Percentiles rank a stretch among this genome's conserved stretches.
Conservation (phyloP, 1,139 yeast genomes). For the Lodderomyces elongisporus region DNA sequence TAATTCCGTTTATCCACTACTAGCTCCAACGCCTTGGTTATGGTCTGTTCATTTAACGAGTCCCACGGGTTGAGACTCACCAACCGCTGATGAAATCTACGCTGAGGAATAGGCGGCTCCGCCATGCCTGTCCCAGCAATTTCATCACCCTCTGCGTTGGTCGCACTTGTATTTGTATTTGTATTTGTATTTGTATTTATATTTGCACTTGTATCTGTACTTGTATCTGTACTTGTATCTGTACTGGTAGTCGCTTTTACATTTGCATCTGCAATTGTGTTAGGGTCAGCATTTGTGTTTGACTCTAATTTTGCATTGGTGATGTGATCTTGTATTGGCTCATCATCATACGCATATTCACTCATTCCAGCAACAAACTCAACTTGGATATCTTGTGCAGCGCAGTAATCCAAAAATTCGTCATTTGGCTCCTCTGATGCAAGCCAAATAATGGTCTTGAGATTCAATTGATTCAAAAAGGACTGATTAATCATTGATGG, state of each 20-base stretch:
- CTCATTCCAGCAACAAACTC: slow-evolving; percentile 59
- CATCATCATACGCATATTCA: slow-evolving; percentile 33
- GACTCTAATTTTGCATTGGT: no score
- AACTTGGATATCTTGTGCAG: slow-evolving; percentile 58
- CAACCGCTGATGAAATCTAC: slow-evolving; percentile 1
- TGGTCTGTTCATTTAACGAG: slow-evolving; percentile 81
- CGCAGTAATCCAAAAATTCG: slow-evolving; percentile 76
- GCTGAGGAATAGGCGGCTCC: no score
- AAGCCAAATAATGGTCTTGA: slow-evolving; percentile 84
- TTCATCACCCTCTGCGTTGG: no score
- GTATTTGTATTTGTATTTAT: no score
- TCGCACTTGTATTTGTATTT: no score
- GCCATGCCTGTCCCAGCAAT: no score
- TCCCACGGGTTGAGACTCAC: slow-evolving; percentile 74
- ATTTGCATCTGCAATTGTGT: no score
- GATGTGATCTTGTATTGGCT: no score
- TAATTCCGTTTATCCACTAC: slow-evolving; percentile 68
- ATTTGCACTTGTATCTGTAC: no score
- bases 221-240: no score
- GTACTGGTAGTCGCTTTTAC: no score
- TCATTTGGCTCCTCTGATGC: slow-evolving; percentile 96
- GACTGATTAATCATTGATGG: slow-evolving; percentile 95
- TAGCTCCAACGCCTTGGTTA: slow-evolving; percentile 70
- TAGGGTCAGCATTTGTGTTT: no score
- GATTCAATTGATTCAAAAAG: slow-evolving; percentile 66